Base-by-base conservation (phyloP, 1,284 basidiomycete species). In the Lentinula novae-zelandiae region DNA sequence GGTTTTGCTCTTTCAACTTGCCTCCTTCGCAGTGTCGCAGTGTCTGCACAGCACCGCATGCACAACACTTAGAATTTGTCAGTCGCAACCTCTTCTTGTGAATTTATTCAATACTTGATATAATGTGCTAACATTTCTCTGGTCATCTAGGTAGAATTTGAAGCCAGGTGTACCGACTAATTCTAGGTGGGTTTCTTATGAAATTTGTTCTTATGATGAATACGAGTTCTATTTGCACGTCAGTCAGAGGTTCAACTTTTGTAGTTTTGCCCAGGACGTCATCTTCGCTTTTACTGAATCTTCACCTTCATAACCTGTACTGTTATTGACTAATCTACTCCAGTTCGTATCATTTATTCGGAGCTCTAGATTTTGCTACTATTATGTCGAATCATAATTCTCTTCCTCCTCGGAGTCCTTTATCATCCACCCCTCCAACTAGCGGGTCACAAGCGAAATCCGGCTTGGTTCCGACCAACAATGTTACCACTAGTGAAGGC, bases 381-480 rank as follows among this genome's bases (percentile, higher is more conserved):
- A 69, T 63, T 63, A 76, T 76, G 72, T 71, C 75, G 44, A 70
- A 67, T 64, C 65, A 71, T 50, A 70, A 67, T 52, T 66, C 44
- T 67, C 65, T 36, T 68, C 69, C 52, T 63, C 70, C 65, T 46
- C 63, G 60, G 27, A 66, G 46, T 60, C 42, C 63, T 39, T 55
- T 63, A 60, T 63, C 69, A 12, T 53, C 69, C n/a, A 64, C 73
- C 12, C 66, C 72, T 44, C 63, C 76, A 51, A 68, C 75, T 52
- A 84, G 82, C 38, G 81, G 78, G 53, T 62, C 74, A 7, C 72
- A 69, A 44, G 74, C 75, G 64, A 77, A 75, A 63, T 69, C 72
- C 17, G 68, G 61, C 9, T 78, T 92, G 31, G 82, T 92, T 2
- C 90, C 91, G 10, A 93, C 91, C 6, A 93, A 93, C 73, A 89